phyloP scores from a whole-genome alignment of 2,329 filamentous ascomycete species.

The Neonectria faginata region DNA sequence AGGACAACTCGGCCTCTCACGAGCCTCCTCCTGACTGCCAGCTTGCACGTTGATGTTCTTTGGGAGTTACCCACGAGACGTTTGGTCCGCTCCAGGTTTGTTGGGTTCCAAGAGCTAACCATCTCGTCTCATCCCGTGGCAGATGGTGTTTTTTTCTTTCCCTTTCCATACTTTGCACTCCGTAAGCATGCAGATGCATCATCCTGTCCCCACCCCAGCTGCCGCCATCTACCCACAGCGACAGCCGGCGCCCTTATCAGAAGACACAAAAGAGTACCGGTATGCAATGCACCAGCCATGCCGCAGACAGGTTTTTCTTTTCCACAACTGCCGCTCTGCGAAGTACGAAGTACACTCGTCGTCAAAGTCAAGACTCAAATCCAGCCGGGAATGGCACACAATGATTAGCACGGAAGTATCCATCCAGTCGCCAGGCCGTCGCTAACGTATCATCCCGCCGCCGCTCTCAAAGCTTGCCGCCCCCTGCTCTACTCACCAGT shows the following conservation, averaged over 20 bases:
- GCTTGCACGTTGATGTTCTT: background rate
- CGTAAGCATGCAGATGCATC: background rate
- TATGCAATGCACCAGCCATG: conserved; percentile 14
- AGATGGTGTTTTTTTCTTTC: conserved; percentile 15
- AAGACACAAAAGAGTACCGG: conserved; percentile 2
- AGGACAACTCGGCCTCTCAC: background rate
- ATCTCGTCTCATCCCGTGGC: conserved; percentile 1
- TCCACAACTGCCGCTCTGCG: conserved; percentile 8
- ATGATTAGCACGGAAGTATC: background rate
- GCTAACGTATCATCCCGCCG: too few species aligned
- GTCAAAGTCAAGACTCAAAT: background rate
- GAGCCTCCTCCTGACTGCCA: background rate
- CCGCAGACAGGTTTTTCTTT: conserved; percentile 5
- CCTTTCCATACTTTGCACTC: background rate
- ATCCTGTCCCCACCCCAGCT: conserved; percentile 3
- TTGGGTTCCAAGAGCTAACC: background rate
- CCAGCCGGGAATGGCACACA: background rate
- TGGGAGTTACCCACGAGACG: background rate
- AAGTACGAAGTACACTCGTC: background rate
- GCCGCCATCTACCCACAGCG: conserved; percentile 14
- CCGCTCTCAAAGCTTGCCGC: conserved; percentile 19
- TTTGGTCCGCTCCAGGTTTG: background rate
- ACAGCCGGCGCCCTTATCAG: conserved; percentile 24
- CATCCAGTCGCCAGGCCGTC: background rate
- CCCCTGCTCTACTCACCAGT: conserved; percentile 14